Evolutionary conservation across 495 filamentous ascomycete genomes (phyloP), one percentile per base, ranked within the genome.

Genomic region (Aspergillus carlsbadensis): DNA sequence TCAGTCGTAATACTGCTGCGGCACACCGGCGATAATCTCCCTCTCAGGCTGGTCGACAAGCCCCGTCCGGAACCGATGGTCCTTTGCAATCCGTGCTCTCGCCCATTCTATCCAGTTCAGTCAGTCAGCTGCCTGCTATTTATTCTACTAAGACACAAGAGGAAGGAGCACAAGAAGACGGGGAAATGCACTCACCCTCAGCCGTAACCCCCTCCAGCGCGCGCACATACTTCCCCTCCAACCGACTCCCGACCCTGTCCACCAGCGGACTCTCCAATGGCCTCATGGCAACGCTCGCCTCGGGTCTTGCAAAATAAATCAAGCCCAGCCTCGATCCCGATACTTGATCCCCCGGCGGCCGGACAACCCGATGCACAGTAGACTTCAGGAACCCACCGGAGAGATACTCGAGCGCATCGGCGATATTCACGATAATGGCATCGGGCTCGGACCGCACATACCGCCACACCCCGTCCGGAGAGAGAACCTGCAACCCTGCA

Each of bases 401-500:
- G 29, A 76, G 60, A 49, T 68, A 68, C 34, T 68, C 63, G 35
- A 82, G 57, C 4, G 69, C 66, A 67, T 82, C 77, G 26, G 70
- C 77, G 6, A 73, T 73, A 62, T 81, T 82, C 37, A 79, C 71
- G 18, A 68, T 71, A 36, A 79, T 71, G 4, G 61, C 67, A 3
- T 70, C 77, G 14, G 47, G 41, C 2, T 44, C 47, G 10, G 61
- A 55, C 21, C 52, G 44, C 14, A 67, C 39, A 20, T 58, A 69
- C 33, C 60, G 44, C 69, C 70, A 71, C 6, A 57, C 45, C 1
- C 49, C 60, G 14, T 68, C 61, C 0, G 21, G 3, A 18, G 22
- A 52, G 20, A 70, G 66, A 10, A 83, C 74, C 59, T 84, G 80
- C 45, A 85, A 56, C 11, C 73, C 81, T 0, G 80, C 77, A n/a